Conservation (phyloP, 2,329 filamentous ascomycete species). For the Fusarium sp. region DNA sequence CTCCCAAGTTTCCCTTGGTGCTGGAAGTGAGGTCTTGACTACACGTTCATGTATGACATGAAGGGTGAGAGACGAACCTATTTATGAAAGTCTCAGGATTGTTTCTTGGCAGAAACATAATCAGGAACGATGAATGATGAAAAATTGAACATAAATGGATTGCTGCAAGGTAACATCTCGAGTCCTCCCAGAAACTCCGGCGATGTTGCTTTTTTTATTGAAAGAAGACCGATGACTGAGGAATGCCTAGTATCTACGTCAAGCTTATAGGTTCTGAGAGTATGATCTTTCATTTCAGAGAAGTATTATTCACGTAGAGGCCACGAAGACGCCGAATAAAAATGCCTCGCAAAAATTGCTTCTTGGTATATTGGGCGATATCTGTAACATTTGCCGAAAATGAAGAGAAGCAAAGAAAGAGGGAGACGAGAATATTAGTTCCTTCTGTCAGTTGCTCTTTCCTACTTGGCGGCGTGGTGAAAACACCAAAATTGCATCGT, state of each 20-base stretch:
- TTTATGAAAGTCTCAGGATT: background rate
- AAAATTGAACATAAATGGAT: background rate
- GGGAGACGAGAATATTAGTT: background rate
- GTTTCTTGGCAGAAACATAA: background rate
- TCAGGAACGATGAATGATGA: background rate
- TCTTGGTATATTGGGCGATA: background rate
- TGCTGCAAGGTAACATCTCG: background rate
- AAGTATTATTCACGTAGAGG: background rate
- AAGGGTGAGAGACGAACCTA: background rate
- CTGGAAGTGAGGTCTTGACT: background rate
- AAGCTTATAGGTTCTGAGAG: background rate
- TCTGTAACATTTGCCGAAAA: background rate
- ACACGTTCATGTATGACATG: background rate
- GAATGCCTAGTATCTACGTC: background rate
- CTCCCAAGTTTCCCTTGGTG: background rate
- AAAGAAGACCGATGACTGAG: background rate
- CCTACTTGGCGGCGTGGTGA: background rate
- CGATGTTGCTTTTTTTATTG: background rate
- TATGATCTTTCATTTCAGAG: background rate
- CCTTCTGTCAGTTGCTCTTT: background rate
- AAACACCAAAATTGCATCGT: background rate
- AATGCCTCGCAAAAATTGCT: background rate
- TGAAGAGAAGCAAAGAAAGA: background rate
- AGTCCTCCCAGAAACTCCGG: background rate
- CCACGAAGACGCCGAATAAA: background rate